Percentiles rank a stretch among this genome's conserved stretches.
Conservation (phyloP, 805 yeast species). For the Candida caryicola region DNA sequence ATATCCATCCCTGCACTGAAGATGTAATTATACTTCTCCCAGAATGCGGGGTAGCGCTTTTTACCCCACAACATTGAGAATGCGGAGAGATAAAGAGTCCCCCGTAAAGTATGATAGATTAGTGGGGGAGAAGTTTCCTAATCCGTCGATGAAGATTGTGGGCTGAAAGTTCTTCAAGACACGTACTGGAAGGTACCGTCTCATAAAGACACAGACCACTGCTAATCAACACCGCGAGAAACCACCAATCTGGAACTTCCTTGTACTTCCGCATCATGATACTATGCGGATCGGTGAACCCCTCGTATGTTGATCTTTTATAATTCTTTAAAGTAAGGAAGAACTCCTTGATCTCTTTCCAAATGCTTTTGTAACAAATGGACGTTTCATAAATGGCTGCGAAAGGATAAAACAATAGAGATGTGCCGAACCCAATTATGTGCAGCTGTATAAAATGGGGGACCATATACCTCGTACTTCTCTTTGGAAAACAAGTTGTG, state of each 20-base stretch:
- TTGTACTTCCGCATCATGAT: constrained; percentile 31
- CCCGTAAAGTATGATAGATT: constrained; percentile 9
- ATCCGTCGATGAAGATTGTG: constrained; percentile 6
- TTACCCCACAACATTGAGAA: constrained; percentile 6
- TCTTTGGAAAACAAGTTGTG: constrained; percentile 14
- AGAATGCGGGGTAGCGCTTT: constrained; percentile 3
- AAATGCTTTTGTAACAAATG: constrained; percentile 12
- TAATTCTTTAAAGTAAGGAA: constrained; percentile 13
- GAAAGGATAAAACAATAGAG: constrained; percentile 25
- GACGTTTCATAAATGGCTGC: constrained; percentile 17
- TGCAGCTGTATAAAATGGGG: constrained; percentile 29
- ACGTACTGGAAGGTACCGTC: constrained; percentile 13
- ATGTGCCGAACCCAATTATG: constrained; percentile 26
- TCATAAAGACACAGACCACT: constrained; percentile 15
- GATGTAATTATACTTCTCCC: constrained; percentile 11
- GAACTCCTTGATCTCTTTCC: constrained; percentile 13
- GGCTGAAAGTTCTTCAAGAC: constrained; percentile 15
- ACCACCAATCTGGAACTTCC: constrained; percentile 36
- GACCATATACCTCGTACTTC: constrained; percentile 22
- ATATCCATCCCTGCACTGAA: constrained; percentile 7
- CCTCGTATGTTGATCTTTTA: constrained; percentile 27
- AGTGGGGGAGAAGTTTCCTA: constrained; percentile 7
- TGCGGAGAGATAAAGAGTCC: constrained; percentile 3
- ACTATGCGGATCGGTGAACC: constrained; percentile 31
- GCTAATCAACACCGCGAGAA: constrained; percentile 32